Evolutionary conservation across 805 yeast species (phyloP), one percentile per base, ranked within the genome.

Genomic region (Yarrowia divulgata): DNA sequence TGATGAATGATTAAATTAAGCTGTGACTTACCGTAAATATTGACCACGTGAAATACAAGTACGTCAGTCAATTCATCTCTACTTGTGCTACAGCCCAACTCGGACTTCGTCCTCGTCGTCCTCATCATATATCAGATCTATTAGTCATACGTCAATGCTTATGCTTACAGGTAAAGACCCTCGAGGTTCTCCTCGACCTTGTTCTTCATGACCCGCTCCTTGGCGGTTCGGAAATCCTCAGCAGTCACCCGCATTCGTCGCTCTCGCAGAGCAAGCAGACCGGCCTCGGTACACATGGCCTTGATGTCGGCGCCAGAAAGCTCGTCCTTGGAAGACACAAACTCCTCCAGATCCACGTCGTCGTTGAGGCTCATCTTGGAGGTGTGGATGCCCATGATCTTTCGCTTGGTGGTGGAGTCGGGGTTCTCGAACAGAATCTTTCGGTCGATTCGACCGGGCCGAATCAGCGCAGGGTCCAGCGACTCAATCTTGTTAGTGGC

Each of bases 221-320:
- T 90, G 14, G 97, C 99, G 73, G 88, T 88, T 79, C 90, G 89
- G 82, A 94, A 94, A 78, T 94, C 99, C 71, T 90, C 91, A 37
- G 93, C 95, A 43, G 94, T 91, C 48, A 94, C 98, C 81, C 93
- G 96, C 97, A 94, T 94, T 81, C 98, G 87, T 80, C 98, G 89
- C 79, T 94, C 98, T 80, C 98, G 88, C 77, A 94, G 83, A 1
- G 98, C 98, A 76, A 93, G 85, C 81, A 94, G 84, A 69, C 98
- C 98, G 1, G 98, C 98, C 79, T 94, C 98, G 0, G 98, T 93
- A 79, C 98, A 93, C 72, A 94, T 92, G 69, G 98, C 98, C 81
- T 94, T 94, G 74, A 94, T 95, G 79, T 94, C 98, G 4, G 98
- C 98, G 71, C 98, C 98, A 10, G 97, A 91, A 72, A 95, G 84